These are phyloP conservation scores for Carex arenaria DNA, from an alignment of 202 grass and related monocot genomes.

Conservation along the genomic window DNA sequence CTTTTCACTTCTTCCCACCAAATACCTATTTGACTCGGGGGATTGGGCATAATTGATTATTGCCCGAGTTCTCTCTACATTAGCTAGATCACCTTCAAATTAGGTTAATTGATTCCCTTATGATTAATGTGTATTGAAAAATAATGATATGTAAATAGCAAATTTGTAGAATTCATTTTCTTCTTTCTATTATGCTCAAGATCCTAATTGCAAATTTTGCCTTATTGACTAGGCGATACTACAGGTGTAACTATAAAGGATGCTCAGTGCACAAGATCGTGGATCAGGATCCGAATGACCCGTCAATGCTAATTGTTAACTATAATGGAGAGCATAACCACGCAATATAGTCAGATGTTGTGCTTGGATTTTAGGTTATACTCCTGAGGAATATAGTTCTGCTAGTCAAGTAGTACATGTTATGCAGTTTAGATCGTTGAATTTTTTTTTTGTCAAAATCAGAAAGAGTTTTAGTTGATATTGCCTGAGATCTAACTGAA, in stretches of 20 bases:
- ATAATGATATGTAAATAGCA: neutral
- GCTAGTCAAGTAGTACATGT: neutral
- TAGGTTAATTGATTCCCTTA: neutral
- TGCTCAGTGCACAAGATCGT: conserved; percentile 23
- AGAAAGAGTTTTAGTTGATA: neutral
- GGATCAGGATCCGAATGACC: conserved; percentile 15
- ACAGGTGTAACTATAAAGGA: conserved; percentile 17
- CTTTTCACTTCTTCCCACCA: neutral
- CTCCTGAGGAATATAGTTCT: neutral
- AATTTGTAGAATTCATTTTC: neutral
- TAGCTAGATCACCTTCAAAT: neutral
- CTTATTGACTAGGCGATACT: conserved; percentile 19
- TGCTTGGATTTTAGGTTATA: neutral
- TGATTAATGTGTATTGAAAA: neutral
- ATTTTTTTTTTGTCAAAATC: neutral
- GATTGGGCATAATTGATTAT: neutral
- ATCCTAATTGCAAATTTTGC: neutral
- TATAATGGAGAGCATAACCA: conserved; percentile 29
- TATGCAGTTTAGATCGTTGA: neutral
- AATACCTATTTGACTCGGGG: neutral
- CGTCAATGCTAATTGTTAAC: conserved; percentile 18
- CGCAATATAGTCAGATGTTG: neutral
- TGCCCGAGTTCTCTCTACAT: neutral
- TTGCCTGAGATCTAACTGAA: neutral
- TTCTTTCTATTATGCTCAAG: neutral